Base-by-base conservation (phyloP, 2,329 filamentous ascomycete species). In the Rutstroemia sp. region DNA sequence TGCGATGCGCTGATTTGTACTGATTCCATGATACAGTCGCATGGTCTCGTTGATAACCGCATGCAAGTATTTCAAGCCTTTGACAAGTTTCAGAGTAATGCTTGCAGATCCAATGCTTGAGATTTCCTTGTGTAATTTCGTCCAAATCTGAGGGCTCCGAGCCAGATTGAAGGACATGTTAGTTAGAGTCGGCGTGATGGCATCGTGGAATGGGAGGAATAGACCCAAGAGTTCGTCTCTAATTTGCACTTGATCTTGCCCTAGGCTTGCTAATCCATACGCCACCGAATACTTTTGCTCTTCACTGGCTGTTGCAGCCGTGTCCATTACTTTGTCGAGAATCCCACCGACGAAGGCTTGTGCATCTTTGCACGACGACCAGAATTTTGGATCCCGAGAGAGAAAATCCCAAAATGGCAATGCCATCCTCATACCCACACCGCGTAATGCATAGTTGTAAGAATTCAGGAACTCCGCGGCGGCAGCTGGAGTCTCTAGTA, bases 11-110 rank as follows among this genome's bases (percentile, higher is more conserved):
- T 53, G 19, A 19, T 53, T 53, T 3, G 30, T 25, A 25, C 49
- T 51, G 3, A 51, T 14, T 6, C 49, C 49, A 30, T 86, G 79
- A 67, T 83, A 84, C 51, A 88, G 74, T 23, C 87, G 82, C 27
- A 89, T 73, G 1, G 81, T 77, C 68, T 91, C 88, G 57, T 82
- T 79, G 62, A 83, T 81, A 49, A 91, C 25, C 30, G 23, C 42
- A 2, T 17, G 17, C 5, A 51, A 12, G 19, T 51, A 51, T 0
- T 1, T 44, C 21, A 34, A 23, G 7, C 39, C 44, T 12, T 51
- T 44, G 9, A 34, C n/a, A n/a, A 51, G 16, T 2, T 51, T 42
- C 9, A 39, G 39, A 51, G 49, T 45, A 23, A 51, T 23, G 4
- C 30, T 27, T 19, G 49, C 38, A 10, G 49, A 30, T 27, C n/a